Base-by-base conservation (phyloP, 495 filamentous ascomycete genomes). In the Penicillium daleae region DNA sequence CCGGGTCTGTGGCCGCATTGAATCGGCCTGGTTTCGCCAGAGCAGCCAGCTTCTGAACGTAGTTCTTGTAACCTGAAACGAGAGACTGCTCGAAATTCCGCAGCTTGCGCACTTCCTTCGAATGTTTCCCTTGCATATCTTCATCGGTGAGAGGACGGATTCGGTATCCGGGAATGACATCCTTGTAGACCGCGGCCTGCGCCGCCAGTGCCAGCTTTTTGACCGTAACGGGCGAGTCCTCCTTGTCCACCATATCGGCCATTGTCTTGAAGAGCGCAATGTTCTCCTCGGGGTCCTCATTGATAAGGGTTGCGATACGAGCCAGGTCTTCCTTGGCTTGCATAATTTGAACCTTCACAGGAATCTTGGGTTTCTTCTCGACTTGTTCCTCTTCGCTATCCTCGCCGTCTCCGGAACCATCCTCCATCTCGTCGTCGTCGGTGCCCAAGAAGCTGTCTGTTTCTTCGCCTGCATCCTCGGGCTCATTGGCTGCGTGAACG, bases 321-420 rank as follows among this genome's bases (percentile, higher is more conserved):
- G 95, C 94, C 29, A 99, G 74, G 68, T 98, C 93, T 70, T 98
- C 95, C 77, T 98, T 97, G 22, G 92, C 93, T 62, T 90, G 86
- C 13, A 90, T 55, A 22, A 98, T 89, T 68, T 96, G 91, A 67
- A 93, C 83, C 58, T 87, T 87, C 63, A 87, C 78, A 3, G 92
- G 85, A 29, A 92, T 80, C 68, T 84, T 84, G 48, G 88, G 86
- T 60, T 80, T 78, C 60, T 86, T 77, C 52, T 77, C 76, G 22
- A 60, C 83, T 33, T 76, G 76, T 21, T 59, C 74, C 46, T 85
- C 81, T 71, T 86, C 86, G 15, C 81, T 79, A 26, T 81, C 81
- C 52, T 87, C 84, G 33, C 82, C 82, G 32, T 81, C 79, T 19
- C 76, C 69, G 21, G 59, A 65, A 32, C 53, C 65, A 49, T 74